These are phyloP conservation scores for Diaporthe caulivora DNA, from an alignment of 2,329 filamentous ascomycete species.

Conservation along the genomic window DNA sequence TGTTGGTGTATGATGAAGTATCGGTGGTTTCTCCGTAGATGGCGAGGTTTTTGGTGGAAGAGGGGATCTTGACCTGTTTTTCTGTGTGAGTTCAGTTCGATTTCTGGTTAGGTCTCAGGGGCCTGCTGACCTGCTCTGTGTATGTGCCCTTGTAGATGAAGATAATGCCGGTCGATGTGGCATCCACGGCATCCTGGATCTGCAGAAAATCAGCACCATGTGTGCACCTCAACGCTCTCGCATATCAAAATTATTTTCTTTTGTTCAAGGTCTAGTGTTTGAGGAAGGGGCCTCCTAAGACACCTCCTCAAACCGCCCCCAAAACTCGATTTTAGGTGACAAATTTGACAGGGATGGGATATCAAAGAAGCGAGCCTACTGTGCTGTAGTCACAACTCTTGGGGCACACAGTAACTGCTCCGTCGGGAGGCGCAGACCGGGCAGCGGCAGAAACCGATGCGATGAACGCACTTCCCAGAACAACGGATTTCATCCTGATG, in stretches of 20 bases:
- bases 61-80: conserved; percentile 60
- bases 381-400: conserved; percentile 20
- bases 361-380: not conserved
- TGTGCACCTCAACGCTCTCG: no score
- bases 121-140: conserved; percentile 56
- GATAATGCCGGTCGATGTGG: conserved; percentile 21
- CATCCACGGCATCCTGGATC: conserved; percentile 19
- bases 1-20: conserved; percentile 58
- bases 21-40: conserved; percentile 67
- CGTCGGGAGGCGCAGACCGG: conserved; percentile 9
- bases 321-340: no score
- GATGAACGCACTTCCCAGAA: conserved; percentile 3
- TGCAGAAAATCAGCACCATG: not conserved
- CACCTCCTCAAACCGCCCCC: no score
- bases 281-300: no score
- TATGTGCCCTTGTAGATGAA: conserved; percentile 60
- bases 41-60: conserved; percentile 59
- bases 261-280: no score
- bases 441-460: conserved; percentile 1
- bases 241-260: no score
- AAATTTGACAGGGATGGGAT: no score
- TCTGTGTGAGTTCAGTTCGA: not conserved
- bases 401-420: conserved; percentile 21
- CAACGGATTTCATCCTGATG: not conserved
- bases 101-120: not conserved